Evolutionary conservation across 176 grass and related monocot genomes (phyloP).

Genomic region (Neostapfia colusana): DNA sequence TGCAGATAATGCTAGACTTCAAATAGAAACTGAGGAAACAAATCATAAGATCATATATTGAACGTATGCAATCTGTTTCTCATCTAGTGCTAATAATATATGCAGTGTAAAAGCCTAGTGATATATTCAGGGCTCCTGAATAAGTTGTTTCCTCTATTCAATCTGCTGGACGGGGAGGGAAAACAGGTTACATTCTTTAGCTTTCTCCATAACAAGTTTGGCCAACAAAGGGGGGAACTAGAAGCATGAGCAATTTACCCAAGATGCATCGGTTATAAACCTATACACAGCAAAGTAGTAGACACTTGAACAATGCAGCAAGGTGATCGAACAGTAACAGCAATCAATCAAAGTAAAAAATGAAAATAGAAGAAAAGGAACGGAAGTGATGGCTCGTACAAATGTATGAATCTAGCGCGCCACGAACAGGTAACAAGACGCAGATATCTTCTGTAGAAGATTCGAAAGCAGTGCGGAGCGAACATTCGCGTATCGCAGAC

Average conservation of each 20-base stretch:
- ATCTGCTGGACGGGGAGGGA: background rate
- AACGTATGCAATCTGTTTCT: background rate
- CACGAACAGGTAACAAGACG: background rate
- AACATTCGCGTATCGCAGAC: background rate
- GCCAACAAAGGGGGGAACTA: background rate
- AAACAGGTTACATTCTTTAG: background rate
- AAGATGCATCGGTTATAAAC: background rate
- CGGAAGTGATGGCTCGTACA: background rate
- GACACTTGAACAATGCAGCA: slow-evolving; percentile 26
- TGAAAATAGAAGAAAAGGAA: background rate
- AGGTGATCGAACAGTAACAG: slow-evolving; percentile 31
- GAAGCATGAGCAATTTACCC: background rate
- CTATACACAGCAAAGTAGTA: background rate
- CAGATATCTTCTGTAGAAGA: slow-evolving; percentile 30
- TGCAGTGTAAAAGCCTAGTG: background rate
- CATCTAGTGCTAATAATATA: background rate
- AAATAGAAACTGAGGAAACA: background rate
- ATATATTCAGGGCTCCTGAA: background rate
- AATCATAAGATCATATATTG: background rate
- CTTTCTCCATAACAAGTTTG: background rate
- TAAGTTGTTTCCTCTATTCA: background rate
- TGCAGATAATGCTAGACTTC: background rate
- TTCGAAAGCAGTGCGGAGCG: background rate
- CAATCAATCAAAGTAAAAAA: slow-evolving; percentile 27
- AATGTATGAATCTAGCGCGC: background rate